Evolutionary conservation across 2,329 filamentous ascomycete genomes (phyloP).

Genomic region (Tolypocladium nubicola): DNA sequence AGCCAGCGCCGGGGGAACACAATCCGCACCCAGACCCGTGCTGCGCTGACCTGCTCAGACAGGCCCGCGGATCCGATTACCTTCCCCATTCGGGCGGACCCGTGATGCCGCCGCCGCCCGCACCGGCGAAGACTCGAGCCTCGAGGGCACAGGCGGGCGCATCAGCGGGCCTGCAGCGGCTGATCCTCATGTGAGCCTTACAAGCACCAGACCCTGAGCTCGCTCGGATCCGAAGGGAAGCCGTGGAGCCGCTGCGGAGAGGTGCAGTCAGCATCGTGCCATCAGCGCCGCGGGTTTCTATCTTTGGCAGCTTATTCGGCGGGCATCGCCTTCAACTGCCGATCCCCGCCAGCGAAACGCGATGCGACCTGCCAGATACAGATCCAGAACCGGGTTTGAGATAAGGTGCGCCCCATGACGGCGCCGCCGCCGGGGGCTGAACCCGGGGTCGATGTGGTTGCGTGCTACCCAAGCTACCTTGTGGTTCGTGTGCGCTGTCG

Average conservation of each 20-base stretch:
- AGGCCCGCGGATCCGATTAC: background rate
- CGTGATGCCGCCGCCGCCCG: background rate
- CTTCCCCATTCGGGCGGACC: constrained; percentile 1
- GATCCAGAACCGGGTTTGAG: background rate
- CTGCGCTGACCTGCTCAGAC: constrained; percentile 1
- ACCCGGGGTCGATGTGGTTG: background rate
- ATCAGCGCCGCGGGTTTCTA: background rate
- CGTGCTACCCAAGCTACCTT: too few species aligned
- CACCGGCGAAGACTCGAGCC: background rate
- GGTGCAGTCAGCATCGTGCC: background rate
- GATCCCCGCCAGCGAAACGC: background rate
- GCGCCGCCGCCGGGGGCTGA: background rate
- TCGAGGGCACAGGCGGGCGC: background rate
- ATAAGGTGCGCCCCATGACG: background rate
- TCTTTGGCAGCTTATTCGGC: background rate
- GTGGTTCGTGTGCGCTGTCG: background rate
- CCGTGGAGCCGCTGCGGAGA: background rate
- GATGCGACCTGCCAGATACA: background rate
- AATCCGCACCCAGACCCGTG: background rate
- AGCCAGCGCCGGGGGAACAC: background rate
- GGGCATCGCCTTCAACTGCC: background rate
- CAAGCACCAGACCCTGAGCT: background rate
- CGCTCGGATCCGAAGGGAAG: background rate
- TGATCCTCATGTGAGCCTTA: background rate
- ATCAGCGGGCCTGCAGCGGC: background rate